Base-by-base conservation (phyloP, 1,284 basidiomycete genomes). In the Ceratobasidium sp. region DNA sequence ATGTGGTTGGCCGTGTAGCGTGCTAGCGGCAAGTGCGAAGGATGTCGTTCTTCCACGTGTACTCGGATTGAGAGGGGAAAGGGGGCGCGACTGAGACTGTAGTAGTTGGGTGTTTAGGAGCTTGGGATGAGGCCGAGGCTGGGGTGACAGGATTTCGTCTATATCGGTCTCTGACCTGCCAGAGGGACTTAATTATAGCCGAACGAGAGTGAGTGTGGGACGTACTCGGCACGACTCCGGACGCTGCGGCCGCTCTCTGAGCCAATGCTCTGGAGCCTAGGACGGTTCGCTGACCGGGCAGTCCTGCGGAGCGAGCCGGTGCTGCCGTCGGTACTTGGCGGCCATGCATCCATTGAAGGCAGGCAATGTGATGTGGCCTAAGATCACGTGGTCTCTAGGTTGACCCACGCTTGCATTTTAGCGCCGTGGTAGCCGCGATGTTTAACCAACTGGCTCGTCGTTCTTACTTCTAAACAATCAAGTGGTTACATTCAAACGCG, bases 91-190 rank as follows among this genome's bases (percentile, higher is more conserved):
- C 80, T 10, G 83, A 85, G 62, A 84, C 85, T 30, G 84, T 48
- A 78, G 80, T 34, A 80, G 81, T 59, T 81, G 81, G n/a, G 88
- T 80, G 84, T 87, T 88, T 50, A 88, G 85, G 16, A 88, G 79
- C 59, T 87, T 80, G 61, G 88, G 86, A 41, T 87, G 80, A 58
- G 88, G 86, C 34, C 84, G 84, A 23, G 88, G 88, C 41, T 83
- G 83, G 0, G 88, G 88, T 0, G 88, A 83, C 50, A 86, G 78
- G 58, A 89, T 89, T 76, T 86, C 82, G 21, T 76, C 78, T 46
- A 78, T 76, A 67, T 77, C 76, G 18, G 76, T 76, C 28, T 75
- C 76, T n/a, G 76, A 76, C 57, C 76, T 76, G 21, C 52, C 52
- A 23, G 14, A 52, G 55, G 46, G 67, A 57, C 36, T 64, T 57